Conservation (phyloP, 1,284 basidiomycete species). For the Gymnopus androsaceus region DNA sequence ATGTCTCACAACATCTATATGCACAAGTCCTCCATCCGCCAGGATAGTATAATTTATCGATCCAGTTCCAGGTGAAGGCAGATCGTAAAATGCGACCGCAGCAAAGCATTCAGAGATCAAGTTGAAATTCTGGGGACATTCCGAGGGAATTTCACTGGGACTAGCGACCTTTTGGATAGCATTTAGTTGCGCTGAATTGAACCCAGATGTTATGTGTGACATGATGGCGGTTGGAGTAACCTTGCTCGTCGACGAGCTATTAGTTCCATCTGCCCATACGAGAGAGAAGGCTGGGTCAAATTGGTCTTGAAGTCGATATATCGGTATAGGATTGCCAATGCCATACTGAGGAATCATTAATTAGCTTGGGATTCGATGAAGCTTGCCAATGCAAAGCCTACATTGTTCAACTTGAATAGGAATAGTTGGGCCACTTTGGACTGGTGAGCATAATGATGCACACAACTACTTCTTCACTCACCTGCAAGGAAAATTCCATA, state of each 20-base stretch:
- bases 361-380: conserved; percentile 11
- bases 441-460: too few relatives aligned
- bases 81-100: conserved; percentile 63
- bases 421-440: conserved; percentile 65
- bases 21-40: conserved; percentile 64
- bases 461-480: too few relatives aligned
- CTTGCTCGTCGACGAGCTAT: conserved; percentile 40
- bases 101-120: conserved; percentile 71
- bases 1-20: conserved; percentile 67
- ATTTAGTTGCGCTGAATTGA: conserved; percentile 44
- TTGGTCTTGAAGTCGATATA: conserved; percentile 48
- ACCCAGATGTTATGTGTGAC: conserved; percentile 51
- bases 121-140: conserved; percentile 77
- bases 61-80: conserved; percentile 42
- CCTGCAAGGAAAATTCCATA: conserved; percentile 71
- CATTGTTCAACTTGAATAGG: conserved; percentile 56
- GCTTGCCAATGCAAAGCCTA: conserved; percentile 37
- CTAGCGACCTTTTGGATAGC: conserved; percentile 51
- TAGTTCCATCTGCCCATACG: conserved; percentile 66
- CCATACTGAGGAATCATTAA: conserved; percentile 51
- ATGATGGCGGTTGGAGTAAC: conserved; percentile 62
- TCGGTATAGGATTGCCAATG: conserved; percentile 56
- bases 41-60: conserved; percentile 69
- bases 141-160: conserved; percentile 49
- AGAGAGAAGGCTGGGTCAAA: conserved; percentile 57